Evolutionary conservation across 2,329 filamentous ascomycete genomes (phyloP), one percentile per base, ranked within the genome.

Genomic region (Fusarium miscanthi): DNA sequence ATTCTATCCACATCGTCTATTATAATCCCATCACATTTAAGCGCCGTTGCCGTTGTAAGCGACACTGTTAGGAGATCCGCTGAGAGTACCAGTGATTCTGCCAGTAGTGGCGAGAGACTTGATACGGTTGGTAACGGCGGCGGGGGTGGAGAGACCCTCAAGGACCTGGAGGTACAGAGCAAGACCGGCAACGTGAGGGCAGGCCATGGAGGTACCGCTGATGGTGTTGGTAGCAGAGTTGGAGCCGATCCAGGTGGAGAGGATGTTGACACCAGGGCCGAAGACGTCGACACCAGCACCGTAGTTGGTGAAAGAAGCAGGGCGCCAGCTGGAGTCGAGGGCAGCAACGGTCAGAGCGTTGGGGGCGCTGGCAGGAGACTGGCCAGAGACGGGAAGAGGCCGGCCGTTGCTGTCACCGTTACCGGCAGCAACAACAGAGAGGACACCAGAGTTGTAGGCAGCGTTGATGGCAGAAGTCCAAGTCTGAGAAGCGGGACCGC

Each of bases 271-370:
- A 56, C 84, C 85, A 4, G 85, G 84, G 6, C 83, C 84, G 45
- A 83, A 81, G 40, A 86, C 73, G 59, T 85, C 82, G 43, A 86
- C 76, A 13, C 69, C 67, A 42, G 75, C 17, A n/a, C 84, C 85
- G 65, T 82, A 88, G 82, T 88, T 88, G 77, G 85, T 87, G 80
- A 83, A 87, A 35, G 75, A 77, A 61, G 86, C 81, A 41, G 80
- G 79, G 59, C 75, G 69, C 72, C 86, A 83, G 60, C 66, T 74
- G 25, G 63, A 74, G 71, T 81, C 80, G 48, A 82, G 83, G 43
- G 86, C 84, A 58, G 84, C 87, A 48, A 88, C 85, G 9, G 87
- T 88, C 76, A 87, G 83, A 52, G 83, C 87, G 40, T 78, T 78
- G 10, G 83, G 58, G 37, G 81, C 83, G 10, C 82, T 85, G 61